These are phyloP conservation scores for Herpetomonas tarakana DNA, from an alignment of 208 protist species.

Conservation along the genomic window DNA sequence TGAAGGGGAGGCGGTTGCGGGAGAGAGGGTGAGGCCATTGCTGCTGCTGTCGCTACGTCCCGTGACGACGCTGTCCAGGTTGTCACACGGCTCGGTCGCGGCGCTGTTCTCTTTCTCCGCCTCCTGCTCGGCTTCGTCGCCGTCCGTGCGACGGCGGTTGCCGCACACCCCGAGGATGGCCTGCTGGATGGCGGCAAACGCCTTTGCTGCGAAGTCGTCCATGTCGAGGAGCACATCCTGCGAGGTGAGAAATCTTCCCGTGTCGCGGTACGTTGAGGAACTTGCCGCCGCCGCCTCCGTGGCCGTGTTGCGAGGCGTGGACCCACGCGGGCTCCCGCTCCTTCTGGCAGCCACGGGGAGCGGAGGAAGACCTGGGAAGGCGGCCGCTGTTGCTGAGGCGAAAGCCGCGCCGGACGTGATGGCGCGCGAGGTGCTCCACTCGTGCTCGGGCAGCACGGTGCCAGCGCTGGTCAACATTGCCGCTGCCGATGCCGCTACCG, in stretches of 20 bases:
- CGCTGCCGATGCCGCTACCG: background rate
- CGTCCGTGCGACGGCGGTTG: conserved; percentile 8
- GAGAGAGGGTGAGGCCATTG: background rate
- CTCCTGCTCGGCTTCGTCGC: conserved; percentile 3
- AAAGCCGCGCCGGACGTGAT: background rate
- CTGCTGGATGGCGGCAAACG: conserved; percentile 42
- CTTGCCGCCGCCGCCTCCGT: background rate
- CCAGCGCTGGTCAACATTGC: background rate
- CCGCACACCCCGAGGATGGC: conserved; percentile 43
- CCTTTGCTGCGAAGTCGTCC: conserved; percentile 63
- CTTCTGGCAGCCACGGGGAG: too few species aligned
- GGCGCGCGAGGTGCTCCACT: conserved; percentile 2
- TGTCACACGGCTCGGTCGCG: background rate
- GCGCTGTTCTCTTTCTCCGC: background rate
- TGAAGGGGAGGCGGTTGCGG: background rate
- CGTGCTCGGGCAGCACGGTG: background rate
- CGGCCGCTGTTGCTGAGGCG: background rate
- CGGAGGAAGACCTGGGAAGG: background rate
- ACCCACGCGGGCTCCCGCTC: too few species aligned
- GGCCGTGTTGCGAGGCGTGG: background rate
- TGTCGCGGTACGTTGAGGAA: too few species aligned
- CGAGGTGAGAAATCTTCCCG: conserved; percentile 34
- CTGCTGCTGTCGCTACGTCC: background rate
- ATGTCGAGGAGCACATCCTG: conserved; percentile 63
- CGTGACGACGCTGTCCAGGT: too few species aligned